Percentiles rank a stretch among this genome's conserved stretches.
Conservation (phyloP, 257 asterid genomes). For the Solanum ossicruentum region DNA sequence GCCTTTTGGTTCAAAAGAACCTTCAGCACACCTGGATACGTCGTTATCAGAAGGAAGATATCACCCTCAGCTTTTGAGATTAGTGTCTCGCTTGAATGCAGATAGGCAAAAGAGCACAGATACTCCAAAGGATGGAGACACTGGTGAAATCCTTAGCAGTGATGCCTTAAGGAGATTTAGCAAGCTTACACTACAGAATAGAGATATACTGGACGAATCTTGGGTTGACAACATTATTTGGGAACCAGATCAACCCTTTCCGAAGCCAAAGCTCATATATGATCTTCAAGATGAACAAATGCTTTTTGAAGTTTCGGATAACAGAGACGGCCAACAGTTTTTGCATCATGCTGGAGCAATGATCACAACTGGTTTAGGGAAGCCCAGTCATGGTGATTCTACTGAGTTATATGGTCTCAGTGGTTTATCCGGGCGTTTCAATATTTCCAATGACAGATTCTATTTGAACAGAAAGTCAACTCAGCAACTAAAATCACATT, state of each 20-base stretch:
- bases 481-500: constrained; percentile 85
- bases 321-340: constrained; percentile 42
- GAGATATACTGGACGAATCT: constrained; percentile 67
- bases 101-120: constrained; percentile 19
- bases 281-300: constrained; percentile 96
- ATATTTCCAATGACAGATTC: constrained; percentile 89
- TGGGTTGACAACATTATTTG: constrained; percentile 83
- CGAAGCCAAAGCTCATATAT: constrained; percentile 70
- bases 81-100: constrained; percentile 50
- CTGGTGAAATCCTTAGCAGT: constrained; percentile 24
- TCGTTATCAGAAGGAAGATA: constrained; percentile 15
- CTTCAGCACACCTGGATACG: constrained; percentile 11
- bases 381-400: constrained; percentile 44
- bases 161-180: constrained; percentile 61
- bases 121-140: constrained; percentile 25
- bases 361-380: constrained; percentile 55
- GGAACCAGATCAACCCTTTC: constrained; percentile 58
- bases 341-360: constrained; percentile 93
- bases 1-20: constrained; percentile 47
- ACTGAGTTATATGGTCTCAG: constrained; percentile 61
- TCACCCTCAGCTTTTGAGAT: constrained; percentile 85
- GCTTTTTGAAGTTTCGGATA: constrained; percentile 86
- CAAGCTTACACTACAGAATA: constrained; percentile 59
- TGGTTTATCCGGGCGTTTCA: constrained; percentile 49
- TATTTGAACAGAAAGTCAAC: constrained; percentile 86